Percentiles rank a stretch among this genome's conserved stretches.
These are phyloP conservation scores for Coemansia reversa DNA, from an alignment of 192 early-diverging fungal genomes.

Conservation along the genomic window DNA sequence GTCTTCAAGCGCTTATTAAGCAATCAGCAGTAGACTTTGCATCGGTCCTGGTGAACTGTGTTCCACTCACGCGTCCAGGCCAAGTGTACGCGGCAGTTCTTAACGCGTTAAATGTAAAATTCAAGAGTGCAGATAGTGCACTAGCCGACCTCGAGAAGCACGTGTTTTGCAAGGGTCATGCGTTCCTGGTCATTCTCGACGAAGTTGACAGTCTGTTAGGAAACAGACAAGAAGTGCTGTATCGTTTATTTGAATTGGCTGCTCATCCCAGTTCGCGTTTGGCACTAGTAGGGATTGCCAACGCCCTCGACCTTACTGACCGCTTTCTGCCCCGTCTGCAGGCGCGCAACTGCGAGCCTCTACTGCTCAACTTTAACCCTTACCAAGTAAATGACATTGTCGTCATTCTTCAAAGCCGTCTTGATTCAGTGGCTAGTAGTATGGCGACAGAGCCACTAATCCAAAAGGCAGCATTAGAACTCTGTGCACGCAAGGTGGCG, in stretches of 20 bases:
- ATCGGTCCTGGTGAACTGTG: slow-evolving; percentile 80
- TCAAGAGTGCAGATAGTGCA: slow-evolving; percentile 42
- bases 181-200: slow-evolving; percentile 76
- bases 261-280: slow-evolving; percentile 62
- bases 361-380: slow-evolving; percentile 83
- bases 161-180: slow-evolving; percentile 53
- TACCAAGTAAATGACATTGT: slow-evolving; percentile 84
- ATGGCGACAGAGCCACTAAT: slow-evolving; percentile 63
- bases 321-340: slow-evolving; percentile 83
- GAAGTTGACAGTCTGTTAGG: slow-evolving; percentile 90
- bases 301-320: slow-evolving; percentile 89
- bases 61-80: slow-evolving; percentile 71
- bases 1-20: slow-evolving; percentile 62
- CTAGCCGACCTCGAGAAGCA: slow-evolving; percentile 58
- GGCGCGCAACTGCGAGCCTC: slow-evolving; percentile 76
- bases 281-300: slow-evolving; percentile 88
- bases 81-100: slow-evolving; percentile 68
- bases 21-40: slow-evolving; percentile 29
- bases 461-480: slow-evolving; percentile 79
- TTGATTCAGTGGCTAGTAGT: slow-evolving; percentile 55
- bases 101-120: slow-evolving; percentile 41
- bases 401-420: slow-evolving; percentile 83
- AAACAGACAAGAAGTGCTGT: slow-evolving; percentile 78
- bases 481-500: slow-evolving; percentile 89
- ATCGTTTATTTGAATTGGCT: slow-evolving; percentile 77